Evolutionary conservation across 495 filamentous ascomycete genomes (phyloP).

Genomic region (Hypoxylon cercidicola): DNA sequence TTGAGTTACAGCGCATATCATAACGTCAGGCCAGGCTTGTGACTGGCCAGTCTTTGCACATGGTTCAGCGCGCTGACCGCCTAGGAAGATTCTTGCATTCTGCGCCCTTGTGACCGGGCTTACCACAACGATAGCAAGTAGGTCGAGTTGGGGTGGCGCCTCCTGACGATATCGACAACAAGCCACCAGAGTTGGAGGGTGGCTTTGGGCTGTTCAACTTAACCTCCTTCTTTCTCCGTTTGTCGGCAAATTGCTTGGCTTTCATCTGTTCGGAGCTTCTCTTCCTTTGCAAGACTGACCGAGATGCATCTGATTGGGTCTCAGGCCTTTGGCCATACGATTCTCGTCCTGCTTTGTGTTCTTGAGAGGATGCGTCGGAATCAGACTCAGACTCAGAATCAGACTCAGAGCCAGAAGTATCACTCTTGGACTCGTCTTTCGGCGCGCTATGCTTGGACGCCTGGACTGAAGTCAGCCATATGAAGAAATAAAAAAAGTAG

Average conservation of each 20-base stretch:
- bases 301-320: constrained; percentile 23
- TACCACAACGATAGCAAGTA: constrained; percentile 44
- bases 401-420: constrained; percentile 12
- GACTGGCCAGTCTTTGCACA: constrained; percentile 12
- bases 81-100: constrained; percentile 39
- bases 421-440: constrained; percentile 29
- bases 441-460: constrained; percentile 5
- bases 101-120: constrained; percentile 42
- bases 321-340: constrained; percentile 30
- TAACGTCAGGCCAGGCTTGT: constrained; percentile 7
- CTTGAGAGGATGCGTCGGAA: constrained; percentile 30
- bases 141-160: constrained; percentile 32
- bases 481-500: background rate
- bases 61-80: constrained; percentile 35
- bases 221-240: constrained; percentile 66
- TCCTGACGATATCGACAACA: constrained; percentile 46
- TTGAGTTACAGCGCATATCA: constrained; percentile 24
- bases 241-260: constrained; percentile 58
- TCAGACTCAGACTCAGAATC: constrained; percentile 40
- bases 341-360: constrained; percentile 19
- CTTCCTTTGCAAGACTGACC: constrained; percentile 27
- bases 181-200: constrained; percentile 56
- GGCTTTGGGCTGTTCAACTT: constrained; percentile 65
- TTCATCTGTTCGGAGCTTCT: constrained; percentile 53
- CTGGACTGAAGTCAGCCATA: constrained; percentile 28